Base-by-base conservation (phyloP, 495 filamentous ascomycete species). In the Geopyxis carbonaria region DNA sequence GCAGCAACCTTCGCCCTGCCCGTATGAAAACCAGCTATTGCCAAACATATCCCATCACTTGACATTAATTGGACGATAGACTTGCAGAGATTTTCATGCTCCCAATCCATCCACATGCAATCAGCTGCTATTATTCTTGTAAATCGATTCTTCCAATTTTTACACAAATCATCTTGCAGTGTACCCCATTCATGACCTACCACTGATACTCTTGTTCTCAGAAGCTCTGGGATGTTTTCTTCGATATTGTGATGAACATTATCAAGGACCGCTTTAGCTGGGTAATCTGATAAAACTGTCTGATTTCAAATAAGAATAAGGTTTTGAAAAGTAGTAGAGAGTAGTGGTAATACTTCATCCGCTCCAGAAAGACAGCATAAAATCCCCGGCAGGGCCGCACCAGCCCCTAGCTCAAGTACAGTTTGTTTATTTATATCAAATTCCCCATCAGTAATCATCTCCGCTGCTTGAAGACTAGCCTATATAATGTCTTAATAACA, bases 11-110 rank as follows among this genome's bases (percentile, higher is more conserved):
- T 78, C 6, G 59, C 63, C 31, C 85, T 62, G 0, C 83, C 84
- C 0, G 86, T 93, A 58, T 94, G 86, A 47, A 92, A 87, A 0
- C 79, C 80, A 0, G 74, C 76, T 14, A 85, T 64, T 6, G 78
- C 69, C 64, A 75, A 78, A 6, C 78, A 66, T 23, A 67, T 56
- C 0, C 75, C 73, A 1, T 53, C 57, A 2, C n/a, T 22, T 2
- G 62, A 65, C 24, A 93, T 65, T 57, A 93, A 89, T 60, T 75
- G 75, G 9, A 61, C 57, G 55, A 93, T 74, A 6, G 78, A 83
- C 15, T 57, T 59, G 28, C 62, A 65, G 10, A 94, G 69, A 51
- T 79, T 80, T 19, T 59, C 62, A 53, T 93, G 85, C 61, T 89
- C 72, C 52, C 61, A 67, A 9, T 63, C 67, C 77, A 92, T 83